Evolutionary conservation across 2,329 filamentous ascomycete genomes (phyloP), one percentile per base, ranked within the genome.

Genomic region (Stemphylium lycopersici): DNA sequence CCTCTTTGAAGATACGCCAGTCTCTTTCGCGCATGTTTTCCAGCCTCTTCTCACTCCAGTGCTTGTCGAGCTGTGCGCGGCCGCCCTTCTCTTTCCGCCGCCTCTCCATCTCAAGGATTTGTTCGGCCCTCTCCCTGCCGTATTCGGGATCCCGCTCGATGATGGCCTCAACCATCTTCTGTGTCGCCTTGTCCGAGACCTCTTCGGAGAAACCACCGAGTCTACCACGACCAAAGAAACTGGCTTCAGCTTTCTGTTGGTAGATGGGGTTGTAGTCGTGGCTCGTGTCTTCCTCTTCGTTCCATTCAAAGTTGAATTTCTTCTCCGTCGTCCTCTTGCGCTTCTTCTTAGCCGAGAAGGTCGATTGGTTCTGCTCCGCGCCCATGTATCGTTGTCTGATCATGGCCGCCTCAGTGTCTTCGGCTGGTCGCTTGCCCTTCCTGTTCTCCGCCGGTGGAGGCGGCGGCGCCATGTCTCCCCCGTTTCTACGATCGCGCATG

Each of bases 301-400:
- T 96, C 95, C 95, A 99, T 67, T 96, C 95, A 68, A 99, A 99
- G 69, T 97, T 99, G 80, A 99, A 99, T 74, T 99, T 98, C 77
- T 93, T 91, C 70, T 96, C 93, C 1, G 91, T 95, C 1, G 92
- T 96, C 58, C 93, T 84, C 79, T 90, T 90, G 52, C 93, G 85
- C 81, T 98, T 98, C 83, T 98, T 99, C 79, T 95, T 91, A 1
- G 93, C 93, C 0, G 92, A 96, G 71, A 98, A 97, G 33, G 85
- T 96, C 4, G 90, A 93, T 60, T 88, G 85, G 62, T 95, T 96
- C 47, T 90, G 86, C 61, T 96, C 91, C 1, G 91, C 89, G 3
- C 95, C 95, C 84, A 98, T 93, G 71, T 99, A 99, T 58, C 91
- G 83, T 64, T 91, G 87, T 55, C 90, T 84, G 57, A 91, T 86